Base-by-base conservation (phyloP, 2,329 filamentous ascomycete species). In the Bipolaris zeicola region DNA sequence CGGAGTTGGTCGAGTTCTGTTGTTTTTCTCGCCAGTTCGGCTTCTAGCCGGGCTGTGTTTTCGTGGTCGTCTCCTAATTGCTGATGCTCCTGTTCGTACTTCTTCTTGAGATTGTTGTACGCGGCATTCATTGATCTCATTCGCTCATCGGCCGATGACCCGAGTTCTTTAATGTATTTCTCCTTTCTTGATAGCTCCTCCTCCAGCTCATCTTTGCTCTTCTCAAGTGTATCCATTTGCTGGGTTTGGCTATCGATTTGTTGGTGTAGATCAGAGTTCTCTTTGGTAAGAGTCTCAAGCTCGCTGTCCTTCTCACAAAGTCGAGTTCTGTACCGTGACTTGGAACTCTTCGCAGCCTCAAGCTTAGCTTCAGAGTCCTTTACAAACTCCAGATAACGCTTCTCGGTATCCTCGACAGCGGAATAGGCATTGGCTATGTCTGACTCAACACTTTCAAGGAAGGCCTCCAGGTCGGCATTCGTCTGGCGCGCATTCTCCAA, bases 361-460 rank as follows among this genome's bases (percentile, higher is more conserved):
- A 77, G 51, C 43, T 71, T 75, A 1, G 66, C 65, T 44, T 75
- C 67, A 1, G 70, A 70, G 14, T 70, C 67, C 20, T 66, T 57
- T 0, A 72, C 51, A 34, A 70, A 73, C 10, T 61, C 60, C 22
- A 67, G 61, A 4, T 75, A 58, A 11, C 63, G 70, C 28, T 60
- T 68, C 47, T 71, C 62, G 22, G 69, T 75, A 22, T 71, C 69
- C 24, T 69, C 67, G 7, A 72, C 63, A 1, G 70, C 69, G 43
- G 62, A 65, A 48, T 74, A 69, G 8, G 72, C 70, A 3, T 50
- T 61, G 1, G 61, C 56, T 67, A 74, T 73, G 33, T 73, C 72
- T 20, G 66, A 55, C 41, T 75, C 63, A 1, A 72, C 62, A 28
- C 68, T 66, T 42, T 66, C 67, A 8, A 77, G 61, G 53, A 76